Conservation (phyloP, 495 filamentous ascomycete genomes). For the Penicillium roqueforti region DNA sequence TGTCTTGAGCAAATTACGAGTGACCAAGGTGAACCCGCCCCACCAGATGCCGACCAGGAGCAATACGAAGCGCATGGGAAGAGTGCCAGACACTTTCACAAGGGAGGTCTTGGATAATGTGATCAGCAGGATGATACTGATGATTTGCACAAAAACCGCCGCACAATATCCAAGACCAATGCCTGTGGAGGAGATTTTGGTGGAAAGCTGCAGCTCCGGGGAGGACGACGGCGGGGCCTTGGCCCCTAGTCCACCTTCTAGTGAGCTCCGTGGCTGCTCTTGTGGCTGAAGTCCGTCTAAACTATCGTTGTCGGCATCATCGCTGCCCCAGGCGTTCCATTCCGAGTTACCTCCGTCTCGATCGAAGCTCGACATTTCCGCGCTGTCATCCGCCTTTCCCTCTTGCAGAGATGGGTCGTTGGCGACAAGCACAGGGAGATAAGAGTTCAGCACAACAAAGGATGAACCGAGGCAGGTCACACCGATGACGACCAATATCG, state of each 20-base stretch:
- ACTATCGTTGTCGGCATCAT: conserved; percentile 21
- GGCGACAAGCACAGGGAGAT: conserved; percentile 47
- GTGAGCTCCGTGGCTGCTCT: conserved; percentile 3
- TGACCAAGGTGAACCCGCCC: conserved; percentile 76
- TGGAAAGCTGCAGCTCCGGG: conserved; percentile 67
- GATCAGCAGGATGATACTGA: conserved; percentile 64
- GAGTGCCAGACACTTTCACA: conserved; percentile 26
- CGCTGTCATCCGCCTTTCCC: conserved; percentile 15
- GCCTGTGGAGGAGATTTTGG: conserved; percentile 73
- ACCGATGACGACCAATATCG: conserved; percentile 72
- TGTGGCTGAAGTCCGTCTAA: conserved; percentile 27
- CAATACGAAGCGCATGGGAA: conserved; percentile 68
- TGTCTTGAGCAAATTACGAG: conserved; percentile 73
- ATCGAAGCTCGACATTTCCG: conserved; percentile 27
- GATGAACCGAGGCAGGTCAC: conserved; percentile 64
- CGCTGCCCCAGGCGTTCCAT: conserved; percentile 37
- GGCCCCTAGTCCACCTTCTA: conserved; percentile 9
- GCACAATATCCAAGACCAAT: conserved; percentile 79
- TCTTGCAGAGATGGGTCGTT: conserved; percentile 40
- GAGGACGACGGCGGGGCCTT: conserved; percentile 36
- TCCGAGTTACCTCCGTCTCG: conserved; percentile 13
- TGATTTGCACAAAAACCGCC: conserved; percentile 67
- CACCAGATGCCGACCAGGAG: conserved; percentile 86
- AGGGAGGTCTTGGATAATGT: conserved; percentile 62
- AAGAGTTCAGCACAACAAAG: conserved; percentile 51